phyloP scores from a whole-genome alignment of 2,329 filamentous ascomycete genomes.

The Polytolypa hystricis region DNA sequence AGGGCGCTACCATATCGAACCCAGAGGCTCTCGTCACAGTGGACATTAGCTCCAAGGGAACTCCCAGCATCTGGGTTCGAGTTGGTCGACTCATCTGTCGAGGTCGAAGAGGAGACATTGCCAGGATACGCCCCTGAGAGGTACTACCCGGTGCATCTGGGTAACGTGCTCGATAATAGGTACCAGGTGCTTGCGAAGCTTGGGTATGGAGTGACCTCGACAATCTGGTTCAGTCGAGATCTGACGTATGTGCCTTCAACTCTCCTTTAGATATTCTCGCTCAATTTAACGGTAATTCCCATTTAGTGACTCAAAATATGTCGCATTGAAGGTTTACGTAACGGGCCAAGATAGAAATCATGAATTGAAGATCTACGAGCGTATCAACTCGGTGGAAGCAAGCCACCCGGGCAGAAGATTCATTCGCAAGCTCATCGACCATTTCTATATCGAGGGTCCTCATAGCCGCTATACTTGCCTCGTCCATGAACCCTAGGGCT shows the following conservation, averaged over 20 bases:
- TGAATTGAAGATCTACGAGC: constrained; percentile 13
- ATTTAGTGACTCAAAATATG: constrained; percentile 9
- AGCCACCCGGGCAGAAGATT: constrained; percentile 11
- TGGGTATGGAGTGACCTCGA: constrained; percentile 12
- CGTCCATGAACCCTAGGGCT: constrained; percentile 26
- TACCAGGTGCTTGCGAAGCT: constrained; percentile 12
- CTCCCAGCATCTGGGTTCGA: constrained; percentile 33
- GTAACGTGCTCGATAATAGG: background rate
- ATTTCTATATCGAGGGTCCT: constrained; percentile 13
- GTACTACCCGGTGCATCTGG: constrained; percentile 2
- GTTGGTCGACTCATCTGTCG: background rate
- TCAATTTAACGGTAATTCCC: background rate
- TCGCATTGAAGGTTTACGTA: constrained; percentile 15
- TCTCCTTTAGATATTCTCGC: background rate
- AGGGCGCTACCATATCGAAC: no score
- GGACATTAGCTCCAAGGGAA: background rate
- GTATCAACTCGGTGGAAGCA: constrained; percentile 9
- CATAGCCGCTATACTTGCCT: constrained; percentile 21
- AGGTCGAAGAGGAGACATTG: constrained; percentile 3
- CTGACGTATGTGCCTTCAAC: background rate
- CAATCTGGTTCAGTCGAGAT: constrained; percentile 11
- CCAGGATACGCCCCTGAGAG: background rate
- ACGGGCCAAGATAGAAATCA: constrained; percentile 7
- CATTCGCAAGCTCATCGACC: constrained; percentile 13
- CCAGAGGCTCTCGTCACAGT: no score